phyloP scores from a whole-genome alignment of 108 stramenopile genomes.

The Cyclotella kingstonii region DNA sequence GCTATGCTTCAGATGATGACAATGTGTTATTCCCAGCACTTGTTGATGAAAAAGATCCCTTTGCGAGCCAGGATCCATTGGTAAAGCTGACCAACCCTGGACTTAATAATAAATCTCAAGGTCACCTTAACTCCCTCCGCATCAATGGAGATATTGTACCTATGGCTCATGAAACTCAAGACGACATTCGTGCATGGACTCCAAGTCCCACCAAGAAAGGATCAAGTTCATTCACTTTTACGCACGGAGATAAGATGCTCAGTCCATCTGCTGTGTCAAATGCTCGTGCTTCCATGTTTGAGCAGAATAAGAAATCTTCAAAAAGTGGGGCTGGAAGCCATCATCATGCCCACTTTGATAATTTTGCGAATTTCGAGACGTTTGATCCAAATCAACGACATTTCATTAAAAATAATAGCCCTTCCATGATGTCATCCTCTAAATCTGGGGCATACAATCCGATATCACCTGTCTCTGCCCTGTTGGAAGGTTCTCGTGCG shows the following conservation, averaged over 20 bases:
- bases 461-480: constrained; percentile 14
- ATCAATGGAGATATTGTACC: constrained; percentile 18
- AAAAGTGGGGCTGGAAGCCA: not conserved
- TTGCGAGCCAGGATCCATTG: constrained; percentile 4
- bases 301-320: not conserved
- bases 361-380: constrained; percentile 55
- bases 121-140: constrained; percentile 8
- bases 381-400: constrained; percentile 26
- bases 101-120: constrained; percentile 8
- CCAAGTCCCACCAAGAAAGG: constrained; percentile 48
- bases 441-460: constrained; percentile 15
- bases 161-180: constrained; percentile 41
- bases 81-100: constrained; percentile 9
- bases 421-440: constrained; percentile 17
- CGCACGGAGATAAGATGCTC: constrained; percentile 10
- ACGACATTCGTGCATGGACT: constrained; percentile 61
- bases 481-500: constrained; percentile 45
- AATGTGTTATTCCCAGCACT: constrained; percentile 56
- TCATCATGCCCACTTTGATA: constrained; percentile 23
- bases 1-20: constrained; percentile 46
- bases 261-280: constrained; percentile 2
- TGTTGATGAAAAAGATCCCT: constrained; percentile 56
- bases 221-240: constrained; percentile 26
- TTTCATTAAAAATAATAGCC: not conserved
- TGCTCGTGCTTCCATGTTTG: not conserved